These are phyloP conservation scores for Linum usitatissimum DNA, from an alignment of 345 rosid genomes.

Conservation along the genomic window DNA sequence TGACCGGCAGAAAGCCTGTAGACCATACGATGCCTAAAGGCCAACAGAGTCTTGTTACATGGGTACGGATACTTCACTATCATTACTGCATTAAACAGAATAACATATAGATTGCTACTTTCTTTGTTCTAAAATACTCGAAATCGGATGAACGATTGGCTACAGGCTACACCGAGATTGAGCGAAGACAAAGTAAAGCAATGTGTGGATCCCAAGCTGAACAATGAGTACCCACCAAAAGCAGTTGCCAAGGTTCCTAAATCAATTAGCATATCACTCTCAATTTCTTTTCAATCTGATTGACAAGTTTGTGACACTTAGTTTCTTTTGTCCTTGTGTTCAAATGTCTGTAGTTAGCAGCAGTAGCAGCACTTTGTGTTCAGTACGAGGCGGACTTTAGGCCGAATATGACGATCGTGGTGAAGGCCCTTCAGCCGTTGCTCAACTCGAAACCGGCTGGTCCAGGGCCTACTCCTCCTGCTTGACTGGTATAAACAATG, in stretches of 20 bases:
- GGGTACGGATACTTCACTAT: conserved; percentile 39
- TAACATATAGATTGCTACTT: too few species aligned
- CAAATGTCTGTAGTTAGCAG: conserved; percentile 52
- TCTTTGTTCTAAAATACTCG: too few species aligned
- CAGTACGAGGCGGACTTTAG: conserved; percentile 97
- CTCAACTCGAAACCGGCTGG: conserved; percentile 36
- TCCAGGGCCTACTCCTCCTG: conserved; percentile 5
- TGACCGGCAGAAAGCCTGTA: conserved; percentile 96
- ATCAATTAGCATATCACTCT: too few species aligned
- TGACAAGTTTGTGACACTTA: not conserved
- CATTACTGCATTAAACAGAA: too few species aligned
- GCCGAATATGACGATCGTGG: conserved; percentile 96
- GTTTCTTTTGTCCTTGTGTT: not conserved
- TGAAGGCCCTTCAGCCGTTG: conserved; percentile 94
- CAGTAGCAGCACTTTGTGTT: conserved; percentile 96
- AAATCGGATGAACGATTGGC: not conserved
- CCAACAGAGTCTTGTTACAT: conserved; percentile 95
- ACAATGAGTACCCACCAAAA: conserved; percentile 86
- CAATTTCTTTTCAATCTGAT: too few species aligned
- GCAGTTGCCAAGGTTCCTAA: conserved; percentile 82
- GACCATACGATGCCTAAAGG: conserved; percentile 99
- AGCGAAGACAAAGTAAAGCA: conserved; percentile 99
- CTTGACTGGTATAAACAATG: too few species aligned
- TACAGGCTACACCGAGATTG: conserved; percentile 95
- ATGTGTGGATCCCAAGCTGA: conserved; percentile 94